Conservation (phyloP, 176 grass and related monocot species). For the Hsuehochloa calcarea region DNA sequence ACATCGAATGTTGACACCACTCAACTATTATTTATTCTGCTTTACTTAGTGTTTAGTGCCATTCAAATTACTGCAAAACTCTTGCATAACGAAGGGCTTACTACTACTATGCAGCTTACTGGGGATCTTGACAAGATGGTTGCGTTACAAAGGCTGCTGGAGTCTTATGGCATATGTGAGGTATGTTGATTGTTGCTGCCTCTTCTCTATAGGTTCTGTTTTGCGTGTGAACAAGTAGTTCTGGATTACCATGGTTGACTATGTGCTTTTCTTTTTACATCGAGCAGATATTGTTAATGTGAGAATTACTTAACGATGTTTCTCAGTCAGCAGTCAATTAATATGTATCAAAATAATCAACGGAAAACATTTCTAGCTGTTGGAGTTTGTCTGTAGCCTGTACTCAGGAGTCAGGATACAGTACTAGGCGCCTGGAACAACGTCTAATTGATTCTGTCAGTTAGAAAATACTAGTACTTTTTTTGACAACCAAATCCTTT, state of each 20-base stretch:
- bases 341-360: neutral
- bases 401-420: neutral
- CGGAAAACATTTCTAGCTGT: neutral
- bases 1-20: neutral
- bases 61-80: conserved; percentile 9
- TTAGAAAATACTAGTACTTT: neutral
- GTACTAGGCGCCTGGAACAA: neutral
- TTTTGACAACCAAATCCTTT: neutral
- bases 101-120: conserved; percentile 58
- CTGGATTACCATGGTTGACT: neutral
- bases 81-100: conserved; percentile 17
- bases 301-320: neutral
- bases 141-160: conserved; percentile 83
- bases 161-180: conserved; percentile 95
- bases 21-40: neutral
- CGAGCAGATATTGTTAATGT: neutral
- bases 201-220: neutral
- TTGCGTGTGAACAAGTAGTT: neutral
- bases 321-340: neutral
- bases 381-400: neutral
- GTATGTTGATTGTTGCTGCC: conserved; percentile 37
- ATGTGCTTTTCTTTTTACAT: neutral
- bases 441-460: neutral
- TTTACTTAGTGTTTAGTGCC: neutral
- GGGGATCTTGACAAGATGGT: conserved; percentile 94